A percentile compares a stretch with the other conserved stretches of the same genome.
Evolutionary conservation across 208 protist genomes (phyloP).

Genomic region (Acanthamoeba royreba): DNA sequence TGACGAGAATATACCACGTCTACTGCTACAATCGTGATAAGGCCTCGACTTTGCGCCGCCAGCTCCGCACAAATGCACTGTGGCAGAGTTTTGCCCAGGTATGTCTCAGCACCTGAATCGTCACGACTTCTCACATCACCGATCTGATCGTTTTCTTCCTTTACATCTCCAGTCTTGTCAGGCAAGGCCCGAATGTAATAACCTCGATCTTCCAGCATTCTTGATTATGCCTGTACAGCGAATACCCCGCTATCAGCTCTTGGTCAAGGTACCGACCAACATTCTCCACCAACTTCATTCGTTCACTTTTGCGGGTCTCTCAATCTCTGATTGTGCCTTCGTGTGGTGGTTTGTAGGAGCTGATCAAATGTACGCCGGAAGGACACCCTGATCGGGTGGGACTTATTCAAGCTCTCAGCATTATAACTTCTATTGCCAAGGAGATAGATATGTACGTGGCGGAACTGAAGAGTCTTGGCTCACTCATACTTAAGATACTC

Average conservation of each 20-base stretch:
- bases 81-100: background rate
- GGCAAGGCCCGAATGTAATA: background rate
- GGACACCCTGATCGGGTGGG: background rate
- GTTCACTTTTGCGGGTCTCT: background rate
- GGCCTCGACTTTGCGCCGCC: background rate
- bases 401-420: background rate
- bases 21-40: constrained; percentile 11
- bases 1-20: background rate
- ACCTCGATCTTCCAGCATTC: background rate
- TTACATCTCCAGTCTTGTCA: background rate
- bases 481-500: background rate
- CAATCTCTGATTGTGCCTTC: too few species aligned
- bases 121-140: background rate
- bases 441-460: background rate
- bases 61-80: background rate
- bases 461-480: background rate
- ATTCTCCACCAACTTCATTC: background rate
- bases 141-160: background rate
- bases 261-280: background rate
- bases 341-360: background rate
- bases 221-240: constrained; percentile 22
- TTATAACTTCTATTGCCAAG: background rate
- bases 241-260: background rate
- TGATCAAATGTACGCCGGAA: background rate
- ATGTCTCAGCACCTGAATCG: background rate